phyloP scores from a whole-genome alignment of 2,329 filamentous ascomycete genomes.

The Aspergillus niger region DNA sequence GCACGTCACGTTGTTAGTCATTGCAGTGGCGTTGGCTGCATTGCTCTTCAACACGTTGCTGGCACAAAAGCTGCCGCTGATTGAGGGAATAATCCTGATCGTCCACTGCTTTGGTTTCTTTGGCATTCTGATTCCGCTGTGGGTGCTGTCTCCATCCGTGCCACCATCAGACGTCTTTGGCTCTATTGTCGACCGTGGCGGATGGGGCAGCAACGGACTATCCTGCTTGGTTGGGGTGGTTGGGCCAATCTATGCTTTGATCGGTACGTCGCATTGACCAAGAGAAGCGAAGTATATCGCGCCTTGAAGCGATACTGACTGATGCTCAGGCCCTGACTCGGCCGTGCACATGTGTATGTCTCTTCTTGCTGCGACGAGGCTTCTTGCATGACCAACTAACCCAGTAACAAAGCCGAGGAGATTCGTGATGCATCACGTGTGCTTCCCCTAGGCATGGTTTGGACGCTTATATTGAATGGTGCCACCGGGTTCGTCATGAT shows the following conservation, averaged over 20 bases:
- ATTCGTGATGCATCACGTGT: conserved; percentile 51
- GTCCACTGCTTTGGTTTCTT: conserved; percentile 53
- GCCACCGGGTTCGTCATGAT: conserved; percentile 50
- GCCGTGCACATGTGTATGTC: conserved; percentile 38
- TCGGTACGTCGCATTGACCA: conserved; percentile 18
- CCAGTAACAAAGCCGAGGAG: conserved; percentile 46
- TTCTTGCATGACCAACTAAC: too few relatives aligned
- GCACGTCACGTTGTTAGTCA: conserved; percentile 40
- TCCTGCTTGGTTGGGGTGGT: conserved; percentile 42
- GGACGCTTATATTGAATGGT: conserved; percentile 52
- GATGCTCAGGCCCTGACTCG: conserved; percentile 30
- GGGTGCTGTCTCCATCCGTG: conserved; percentile 35
- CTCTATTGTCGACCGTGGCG: conserved; percentile 42
- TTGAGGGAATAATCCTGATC: conserved; percentile 55
- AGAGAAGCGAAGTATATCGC: too few relatives aligned
- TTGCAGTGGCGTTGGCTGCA: conserved; percentile 50
- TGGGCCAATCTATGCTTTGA: conserved; percentile 28
- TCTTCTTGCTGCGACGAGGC: too few relatives aligned
- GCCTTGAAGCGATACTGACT: neutral
- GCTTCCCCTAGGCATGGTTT: conserved; percentile 53
- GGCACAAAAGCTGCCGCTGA: conserved; percentile 48
- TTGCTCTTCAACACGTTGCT: conserved; percentile 56
- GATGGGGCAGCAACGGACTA: conserved; percentile 41
- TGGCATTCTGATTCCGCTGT: conserved; percentile 42
- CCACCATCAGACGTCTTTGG: conserved; percentile 31